Evolutionary conservation across 2,329 filamentous ascomycete species (phyloP).

Genomic region (Aspergillus sp.): DNA sequence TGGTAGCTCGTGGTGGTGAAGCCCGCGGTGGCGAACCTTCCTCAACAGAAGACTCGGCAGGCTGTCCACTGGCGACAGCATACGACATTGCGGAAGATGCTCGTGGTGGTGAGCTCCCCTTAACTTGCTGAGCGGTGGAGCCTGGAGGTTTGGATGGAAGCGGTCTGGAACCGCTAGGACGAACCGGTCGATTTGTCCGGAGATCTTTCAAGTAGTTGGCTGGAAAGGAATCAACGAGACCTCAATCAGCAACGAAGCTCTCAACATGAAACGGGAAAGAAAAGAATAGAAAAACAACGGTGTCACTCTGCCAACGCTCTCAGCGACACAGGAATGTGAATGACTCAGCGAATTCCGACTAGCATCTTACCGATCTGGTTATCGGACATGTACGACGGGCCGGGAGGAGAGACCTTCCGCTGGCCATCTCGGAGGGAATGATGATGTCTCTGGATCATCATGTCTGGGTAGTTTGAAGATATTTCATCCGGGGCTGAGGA

Average conservation of each 20-base stretch:
- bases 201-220: slow-evolving; percentile 56
- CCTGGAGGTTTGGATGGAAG: slow-evolving; percentile 44
- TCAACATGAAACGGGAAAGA: background rate
- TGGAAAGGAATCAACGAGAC: slow-evolving; percentile 20
- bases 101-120: slow-evolving; percentile 31
- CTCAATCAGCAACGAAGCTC: slow-evolving; percentile 8
- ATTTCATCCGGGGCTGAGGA: background rate
- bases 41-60: slow-evolving; percentile 11
- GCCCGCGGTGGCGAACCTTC: slow-evolving; percentile 23
- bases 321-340: slow-evolving; percentile 11
- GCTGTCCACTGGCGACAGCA: slow-evolving; percentile 12
- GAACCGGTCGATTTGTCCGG: slow-evolving; percentile 49
- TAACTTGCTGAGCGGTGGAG: slow-evolving; percentile 14
- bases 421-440: slow-evolving; percentile 19
- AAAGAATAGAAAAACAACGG: slow-evolving; percentile 6
- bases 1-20: slow-evolving; percentile 29
- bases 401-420: slow-evolving; percentile 42
- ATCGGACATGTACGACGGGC: slow-evolving; percentile 41
- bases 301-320: slow-evolving; percentile 12
- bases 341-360: slow-evolving; percentile 10
- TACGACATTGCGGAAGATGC: slow-evolving; percentile 38
- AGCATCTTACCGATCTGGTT: slow-evolving; percentile 40
- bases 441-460: slow-evolving; percentile 33
- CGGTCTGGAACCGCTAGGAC: slow-evolving; percentile 56
- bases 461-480: slow-evolving; percentile 3